Evolutionary conservation across 2,329 filamentous ascomycete genomes (phyloP).

Genomic region (Neopestalotiopsis rosae): DNA sequence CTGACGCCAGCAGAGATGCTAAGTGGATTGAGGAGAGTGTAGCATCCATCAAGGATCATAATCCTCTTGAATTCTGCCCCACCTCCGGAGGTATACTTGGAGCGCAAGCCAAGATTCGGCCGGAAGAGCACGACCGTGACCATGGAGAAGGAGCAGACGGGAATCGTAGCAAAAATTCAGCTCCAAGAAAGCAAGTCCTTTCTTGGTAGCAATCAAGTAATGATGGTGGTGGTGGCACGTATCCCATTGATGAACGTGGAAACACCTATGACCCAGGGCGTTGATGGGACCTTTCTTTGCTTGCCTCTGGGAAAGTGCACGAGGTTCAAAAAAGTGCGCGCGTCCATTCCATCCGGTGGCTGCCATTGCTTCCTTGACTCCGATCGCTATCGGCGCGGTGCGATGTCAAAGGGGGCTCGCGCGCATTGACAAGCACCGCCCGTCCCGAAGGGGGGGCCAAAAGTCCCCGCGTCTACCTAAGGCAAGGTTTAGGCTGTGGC

Average conservation of each 20-base stretch:
- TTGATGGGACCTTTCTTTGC: background rate
- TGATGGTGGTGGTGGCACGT: background rate
- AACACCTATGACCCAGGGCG: background rate
- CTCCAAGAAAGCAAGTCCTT: background rate
- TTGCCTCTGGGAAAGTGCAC: background rate
- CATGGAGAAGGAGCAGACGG: background rate
- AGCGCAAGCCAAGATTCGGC: background rate
- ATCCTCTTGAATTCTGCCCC: background rate
- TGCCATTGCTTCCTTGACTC: background rate
- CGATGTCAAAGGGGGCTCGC: background rate
- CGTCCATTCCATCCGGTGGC: background rate
- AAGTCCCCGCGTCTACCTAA: background rate
- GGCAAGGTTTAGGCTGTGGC: background rate
- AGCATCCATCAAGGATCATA: background rate
- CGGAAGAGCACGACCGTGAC: background rate
- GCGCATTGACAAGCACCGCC: background rate
- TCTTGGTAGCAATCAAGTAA: background rate
- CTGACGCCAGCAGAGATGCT: background rate
- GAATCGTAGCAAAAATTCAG: background rate
- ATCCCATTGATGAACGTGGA: background rate
- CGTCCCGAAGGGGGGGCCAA: background rate
- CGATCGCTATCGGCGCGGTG: background rate
- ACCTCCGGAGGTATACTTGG: background rate
- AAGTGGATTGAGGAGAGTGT: background rate
- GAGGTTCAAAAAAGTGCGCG: background rate